Conservation (phyloP, 1,284 basidiomycete genomes). For the Irpex rosettiformis region DNA sequence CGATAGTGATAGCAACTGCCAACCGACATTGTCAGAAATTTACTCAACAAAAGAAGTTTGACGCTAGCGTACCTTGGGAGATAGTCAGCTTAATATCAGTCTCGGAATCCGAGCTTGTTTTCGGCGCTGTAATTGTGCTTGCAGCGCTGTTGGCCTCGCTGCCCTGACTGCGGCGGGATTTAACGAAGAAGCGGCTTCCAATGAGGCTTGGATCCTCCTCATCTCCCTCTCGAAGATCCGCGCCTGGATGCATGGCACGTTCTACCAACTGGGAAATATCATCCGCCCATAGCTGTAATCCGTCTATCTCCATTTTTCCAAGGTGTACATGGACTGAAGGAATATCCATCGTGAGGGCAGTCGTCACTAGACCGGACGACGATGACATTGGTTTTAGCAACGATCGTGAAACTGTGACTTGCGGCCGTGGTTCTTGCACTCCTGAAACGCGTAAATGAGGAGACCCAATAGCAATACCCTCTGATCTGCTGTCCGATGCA, state of each 20-base stretch:
- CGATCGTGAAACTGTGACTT: constrained; percentile 10
- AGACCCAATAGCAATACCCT: constrained; percentile 1
- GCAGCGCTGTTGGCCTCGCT: constrained; percentile 32
- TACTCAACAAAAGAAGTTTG: constrained; percentile 1
- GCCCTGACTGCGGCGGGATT: constrained; percentile 41
- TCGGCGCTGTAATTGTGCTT: constrained; percentile 25
- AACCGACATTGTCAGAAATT: constrained; percentile 5
- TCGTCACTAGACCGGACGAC: constrained; percentile 25
- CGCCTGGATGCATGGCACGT: constrained; percentile 20
- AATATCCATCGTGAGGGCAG: constrained; percentile 51
- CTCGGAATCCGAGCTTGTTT: constrained; percentile 33
- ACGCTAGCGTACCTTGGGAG: constrained; percentile 48
- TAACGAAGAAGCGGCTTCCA: constrained; percentile 79
- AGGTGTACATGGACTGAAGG: constrained; percentile 66
- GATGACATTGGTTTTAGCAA: constrained; percentile 1
- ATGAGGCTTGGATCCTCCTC: constrained; percentile 69
- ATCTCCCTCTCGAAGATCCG: constrained; percentile 25
- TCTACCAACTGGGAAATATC: constrained; percentile 73
- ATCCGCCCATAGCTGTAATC: constrained; percentile 83
- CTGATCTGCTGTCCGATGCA: background rate
- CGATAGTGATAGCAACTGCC: constrained; percentile 40
- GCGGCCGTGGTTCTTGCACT: constrained; percentile 4
- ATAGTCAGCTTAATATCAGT: constrained; percentile 50
- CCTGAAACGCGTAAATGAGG: background rate
- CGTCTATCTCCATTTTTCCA: constrained; percentile 65